Conservation (phyloP, 2,329 filamentous ascomycete genomes). For the Akanthomyces lecanii region DNA sequence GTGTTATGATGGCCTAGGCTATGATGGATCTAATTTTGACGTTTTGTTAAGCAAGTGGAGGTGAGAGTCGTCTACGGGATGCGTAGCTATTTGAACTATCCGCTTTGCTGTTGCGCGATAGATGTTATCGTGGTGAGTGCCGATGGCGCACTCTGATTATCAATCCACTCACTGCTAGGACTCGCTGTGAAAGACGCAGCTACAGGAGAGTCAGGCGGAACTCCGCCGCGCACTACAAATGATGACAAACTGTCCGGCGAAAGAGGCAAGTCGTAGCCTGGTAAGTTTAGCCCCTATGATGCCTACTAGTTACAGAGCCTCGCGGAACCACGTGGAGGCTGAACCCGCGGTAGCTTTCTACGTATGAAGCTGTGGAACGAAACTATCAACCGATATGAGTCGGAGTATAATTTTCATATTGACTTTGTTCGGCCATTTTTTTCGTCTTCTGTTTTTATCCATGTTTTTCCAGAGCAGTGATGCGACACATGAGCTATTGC, state of each 20-base stretch:
- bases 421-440: no score
- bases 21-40: neutral
- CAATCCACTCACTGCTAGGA: neutral
- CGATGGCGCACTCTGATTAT: neutral
- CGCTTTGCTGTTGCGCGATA: neutral
- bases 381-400: no score
- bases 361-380: no score
- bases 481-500: no score
- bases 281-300: neutral
- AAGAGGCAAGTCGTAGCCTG: neutral
- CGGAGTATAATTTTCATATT: no score
- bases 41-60: neutral
- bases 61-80: no score
- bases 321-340: no score
- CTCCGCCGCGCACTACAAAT: neutral
- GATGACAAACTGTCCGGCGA: neutral
- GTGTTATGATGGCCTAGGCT: neutral
- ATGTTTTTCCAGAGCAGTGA: no score
- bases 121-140: neutral
- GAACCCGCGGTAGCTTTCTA: neutral
- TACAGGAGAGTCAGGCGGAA: neutral
- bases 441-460: no score
- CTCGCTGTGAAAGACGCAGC: neutral
- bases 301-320: no score
- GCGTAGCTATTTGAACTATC: neutral